Percentiles rank a stretch among this genome's conserved stretches.
These are phyloP conservation scores for Lipomyces sp. DNA, from an alignment of 805 yeast species.

Conservation along the genomic window DNA sequence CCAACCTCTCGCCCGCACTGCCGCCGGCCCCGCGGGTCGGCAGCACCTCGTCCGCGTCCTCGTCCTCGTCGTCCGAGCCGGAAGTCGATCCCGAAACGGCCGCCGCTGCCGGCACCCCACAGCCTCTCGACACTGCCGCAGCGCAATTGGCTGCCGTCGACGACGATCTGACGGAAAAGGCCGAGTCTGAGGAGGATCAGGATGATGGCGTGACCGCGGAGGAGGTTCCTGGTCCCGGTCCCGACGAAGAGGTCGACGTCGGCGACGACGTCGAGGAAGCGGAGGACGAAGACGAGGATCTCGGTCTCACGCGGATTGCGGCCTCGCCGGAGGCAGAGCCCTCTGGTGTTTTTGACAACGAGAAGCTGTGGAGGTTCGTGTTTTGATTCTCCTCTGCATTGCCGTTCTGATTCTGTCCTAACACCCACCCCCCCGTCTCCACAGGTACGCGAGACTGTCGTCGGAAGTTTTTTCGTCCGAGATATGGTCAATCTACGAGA, in stretches of 20 bases:
- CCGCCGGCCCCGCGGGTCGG: neutral
- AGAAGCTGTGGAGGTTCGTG: slow-evolving; percentile 31
- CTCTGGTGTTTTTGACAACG: slow-evolving; percentile 32
- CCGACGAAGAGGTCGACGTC: neutral
- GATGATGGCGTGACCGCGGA: neutral
- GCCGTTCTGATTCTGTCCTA: slow-evolving; percentile 2
- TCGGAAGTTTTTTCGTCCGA: slow-evolving; percentile 89
- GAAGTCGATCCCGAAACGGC: neutral
- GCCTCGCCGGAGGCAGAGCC: slow-evolving; percentile 28
- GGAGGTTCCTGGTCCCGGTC: neutral
- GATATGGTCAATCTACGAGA: slow-evolving; percentile 89
- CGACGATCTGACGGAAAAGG: too few relatives aligned
- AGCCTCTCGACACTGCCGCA: neutral
- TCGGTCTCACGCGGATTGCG: slow-evolving; percentile 28
- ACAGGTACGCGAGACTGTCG: slow-evolving; percentile 56
- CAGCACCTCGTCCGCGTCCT: slow-evolving; percentile 1
- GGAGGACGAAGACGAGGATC: slow-evolving; percentile 20
- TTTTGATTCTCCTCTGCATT: too few relatives aligned
- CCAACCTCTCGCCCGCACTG: slow-evolving; percentile 23
- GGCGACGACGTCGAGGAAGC: neutral
- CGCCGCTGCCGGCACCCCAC: neutral
- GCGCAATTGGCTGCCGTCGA: neutral
- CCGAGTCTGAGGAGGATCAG: neutral
- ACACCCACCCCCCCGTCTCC: neutral
- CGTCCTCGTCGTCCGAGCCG: neutral